Evolutionary conservation across 2,329 filamentous ascomycete genomes (phyloP).

Genomic region (Xylariaceae sp.): DNA sequence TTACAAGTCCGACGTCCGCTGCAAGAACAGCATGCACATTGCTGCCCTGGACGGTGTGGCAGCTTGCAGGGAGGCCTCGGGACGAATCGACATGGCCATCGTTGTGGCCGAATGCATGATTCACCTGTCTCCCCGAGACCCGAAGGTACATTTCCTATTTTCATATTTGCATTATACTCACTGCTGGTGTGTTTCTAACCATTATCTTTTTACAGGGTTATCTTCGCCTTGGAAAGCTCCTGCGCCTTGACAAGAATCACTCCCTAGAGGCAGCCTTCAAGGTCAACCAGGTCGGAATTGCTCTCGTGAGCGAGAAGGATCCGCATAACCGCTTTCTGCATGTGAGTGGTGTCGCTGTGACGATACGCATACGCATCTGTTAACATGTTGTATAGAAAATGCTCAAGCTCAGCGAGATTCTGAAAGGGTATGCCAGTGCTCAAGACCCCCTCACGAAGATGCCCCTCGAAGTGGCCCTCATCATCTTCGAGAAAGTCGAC

Average conservation of each 20-base stretch:
- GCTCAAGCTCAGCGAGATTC: constrained; percentile 15
- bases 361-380: not conserved
- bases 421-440: constrained; percentile 12
- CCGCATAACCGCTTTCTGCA: constrained; percentile 22
- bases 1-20: constrained; percentile 23
- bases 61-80: constrained; percentile 22
- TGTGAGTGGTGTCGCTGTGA: constrained; percentile 14
- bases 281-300: constrained; percentile 25
- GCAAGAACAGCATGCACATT: constrained; percentile 23
- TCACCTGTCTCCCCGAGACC: constrained; percentile 27
- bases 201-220: constrained; percentile 18
- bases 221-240: constrained; percentile 29
- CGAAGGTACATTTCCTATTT: constrained; percentile 19
- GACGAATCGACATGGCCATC: constrained; percentile 16
- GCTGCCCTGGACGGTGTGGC: constrained; percentile 26
- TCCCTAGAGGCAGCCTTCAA: constrained; percentile 17
- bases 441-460: constrained; percentile 24
- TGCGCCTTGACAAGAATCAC: constrained; percentile 20
- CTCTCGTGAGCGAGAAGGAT: constrained; percentile 25
- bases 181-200: constrained; percentile 10
- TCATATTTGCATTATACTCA: not conserved
- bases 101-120: constrained; percentile 26
- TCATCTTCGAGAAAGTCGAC: constrained; percentile 25
- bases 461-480: constrained; percentile 26
- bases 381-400: constrained; percentile 20